phyloP scores from a whole-genome alignment of 129 eudicot species.

The Lactuca sativa region DNA sequence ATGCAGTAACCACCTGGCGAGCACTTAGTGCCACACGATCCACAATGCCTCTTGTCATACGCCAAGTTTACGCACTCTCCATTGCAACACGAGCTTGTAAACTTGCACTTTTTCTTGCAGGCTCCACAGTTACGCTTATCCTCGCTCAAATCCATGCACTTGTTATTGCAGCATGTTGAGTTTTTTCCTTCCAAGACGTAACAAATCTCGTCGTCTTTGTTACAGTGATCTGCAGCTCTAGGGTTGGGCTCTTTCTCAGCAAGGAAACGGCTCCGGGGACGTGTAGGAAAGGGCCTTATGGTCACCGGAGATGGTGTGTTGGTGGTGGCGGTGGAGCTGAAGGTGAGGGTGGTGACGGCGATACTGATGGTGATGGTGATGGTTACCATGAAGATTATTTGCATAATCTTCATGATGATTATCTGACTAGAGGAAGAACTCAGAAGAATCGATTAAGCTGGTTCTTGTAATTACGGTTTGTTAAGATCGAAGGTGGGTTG shows the following conservation, averaged over 20 bases:
- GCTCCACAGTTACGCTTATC: slow-evolving; percentile 60
- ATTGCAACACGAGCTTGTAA: slow-evolving; percentile 45
- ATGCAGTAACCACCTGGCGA: slow-evolving; percentile 50
- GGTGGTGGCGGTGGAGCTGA: slow-evolving; percentile 24
- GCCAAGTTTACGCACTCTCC: slow-evolving; percentile 63
- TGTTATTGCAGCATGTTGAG: slow-evolving; percentile 67
- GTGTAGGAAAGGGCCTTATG: slow-evolving; percentile 15
- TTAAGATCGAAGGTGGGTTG: slow-evolving; percentile 12
- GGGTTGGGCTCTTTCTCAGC: slow-evolving; percentile 44
- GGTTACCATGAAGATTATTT: slow-evolving; percentile 44
- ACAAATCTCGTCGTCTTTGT: slow-evolving; percentile 53
- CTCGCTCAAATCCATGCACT: slow-evolving; percentile 50
- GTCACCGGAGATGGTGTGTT: neutral
- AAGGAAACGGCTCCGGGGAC: slow-evolving; percentile 51
- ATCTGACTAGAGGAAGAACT: neutral
- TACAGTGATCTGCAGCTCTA: slow-evolving; percentile 62
- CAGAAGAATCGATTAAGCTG: slow-evolving; percentile 12
- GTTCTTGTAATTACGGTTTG: neutral
- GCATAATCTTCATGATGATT: slow-evolving; percentile 30
- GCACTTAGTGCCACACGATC: slow-evolving; percentile 55
- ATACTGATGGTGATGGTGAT: slow-evolving; percentile 39
- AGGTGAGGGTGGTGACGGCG: slow-evolving; percentile 29
- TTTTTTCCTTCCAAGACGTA: slow-evolving; percentile 37
- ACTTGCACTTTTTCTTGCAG: slow-evolving; percentile 63
- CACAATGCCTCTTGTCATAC: slow-evolving; percentile 82